Percentiles rank a stretch among this genome's conserved stretches.
Conservation (phyloP, 2,329 filamentous ascomycete species). For the Graphium sp. region DNA sequence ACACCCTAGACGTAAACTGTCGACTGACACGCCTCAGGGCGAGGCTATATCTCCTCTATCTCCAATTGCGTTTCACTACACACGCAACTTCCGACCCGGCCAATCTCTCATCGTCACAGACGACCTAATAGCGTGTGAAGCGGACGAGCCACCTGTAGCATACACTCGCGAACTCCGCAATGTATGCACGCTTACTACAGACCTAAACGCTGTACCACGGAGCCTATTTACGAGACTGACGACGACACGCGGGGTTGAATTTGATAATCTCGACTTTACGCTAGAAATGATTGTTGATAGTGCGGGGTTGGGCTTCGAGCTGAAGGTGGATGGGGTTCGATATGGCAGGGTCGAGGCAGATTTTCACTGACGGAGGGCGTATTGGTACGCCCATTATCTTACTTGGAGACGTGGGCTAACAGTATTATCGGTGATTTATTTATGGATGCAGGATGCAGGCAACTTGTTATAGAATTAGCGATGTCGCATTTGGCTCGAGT, state of each 20-base stretch:
- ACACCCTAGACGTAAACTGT: too few species aligned
- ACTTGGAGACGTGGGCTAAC: too few species aligned
- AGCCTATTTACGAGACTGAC: conserved; percentile 59
- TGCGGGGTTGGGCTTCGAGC: conserved; percentile 58
- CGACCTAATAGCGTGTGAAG: conserved; percentile 61
- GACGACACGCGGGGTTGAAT: conserved; percentile 64
- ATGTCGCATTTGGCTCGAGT: too few species aligned
- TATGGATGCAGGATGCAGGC: too few species aligned
- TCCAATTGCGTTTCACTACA: conserved; percentile 72
- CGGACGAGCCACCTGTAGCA: conserved; percentile 45
- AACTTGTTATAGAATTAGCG: too few species aligned
- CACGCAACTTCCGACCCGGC: conserved; percentile 64
- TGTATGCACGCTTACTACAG: conserved; percentile 68
- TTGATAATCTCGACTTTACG: conserved; percentile 68
- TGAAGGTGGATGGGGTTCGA: conserved; percentile 61
- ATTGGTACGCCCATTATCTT: too few species aligned
- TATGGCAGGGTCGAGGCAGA: conserved; percentile 66
- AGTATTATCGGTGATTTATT: too few species aligned
- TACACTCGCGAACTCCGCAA: conserved; percentile 47
- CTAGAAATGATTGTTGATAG: conserved; percentile 72
- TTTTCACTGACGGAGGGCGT: conserved; percentile 36
- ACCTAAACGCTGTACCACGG: conserved; percentile 58
- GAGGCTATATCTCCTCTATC: conserved; percentile 57
- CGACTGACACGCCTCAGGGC: too few species aligned
- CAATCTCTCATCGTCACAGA: conserved; percentile 66